phyloP scores from a whole-genome alignment of 306 rosid genomes.

The Ammopiptanthus mongolicus region DNA sequence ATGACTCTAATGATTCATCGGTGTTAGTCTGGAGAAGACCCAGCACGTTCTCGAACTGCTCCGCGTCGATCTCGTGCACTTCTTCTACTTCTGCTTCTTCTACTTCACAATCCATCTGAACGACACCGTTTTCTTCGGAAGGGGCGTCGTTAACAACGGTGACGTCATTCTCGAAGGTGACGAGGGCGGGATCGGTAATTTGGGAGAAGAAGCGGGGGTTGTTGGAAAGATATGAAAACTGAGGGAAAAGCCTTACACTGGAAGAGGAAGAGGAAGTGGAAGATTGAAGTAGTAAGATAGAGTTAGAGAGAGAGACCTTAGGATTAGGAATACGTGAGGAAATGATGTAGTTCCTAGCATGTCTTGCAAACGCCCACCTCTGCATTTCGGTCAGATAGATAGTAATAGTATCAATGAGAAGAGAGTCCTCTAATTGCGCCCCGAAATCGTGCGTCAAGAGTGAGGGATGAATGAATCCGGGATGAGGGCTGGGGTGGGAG shows the following conservation, averaged over 20 bases:
- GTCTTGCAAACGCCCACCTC: constrained; percentile 20
- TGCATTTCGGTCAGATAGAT: not conserved
- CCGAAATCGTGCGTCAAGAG: too few species aligned
- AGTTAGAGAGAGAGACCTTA: constrained; percentile 17
- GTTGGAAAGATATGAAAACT: not conserved
- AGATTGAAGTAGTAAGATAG: not conserved
- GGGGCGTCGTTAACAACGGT: not conserved
- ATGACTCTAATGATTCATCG: constrained; percentile 52
- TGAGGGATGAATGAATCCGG: too few species aligned
- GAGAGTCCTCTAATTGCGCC: too few species aligned
- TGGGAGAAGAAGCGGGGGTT: constrained; percentile 34
- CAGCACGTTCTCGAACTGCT: constrained; percentile 46
- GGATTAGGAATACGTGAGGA: constrained; percentile 27
- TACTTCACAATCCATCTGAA: not conserved
- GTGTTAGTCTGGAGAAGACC: constrained; percentile 38
- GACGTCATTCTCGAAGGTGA: not conserved
- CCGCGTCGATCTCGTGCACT: constrained; percentile 43
- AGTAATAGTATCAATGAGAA: too few species aligned
- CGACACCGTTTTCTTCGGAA: not conserved
- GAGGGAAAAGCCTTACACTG: not conserved
- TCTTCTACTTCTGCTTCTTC: constrained; percentile 12
- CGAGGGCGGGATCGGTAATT: not conserved
- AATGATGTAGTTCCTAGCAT: not conserved
- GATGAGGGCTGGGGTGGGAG: too few species aligned
- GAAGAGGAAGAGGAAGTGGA: not conserved